Evolutionary conservation across 257 asterid genomes (phyloP), one percentile per base, ranked within the genome.

Genomic region (Fraxinus cuspidata): DNA sequence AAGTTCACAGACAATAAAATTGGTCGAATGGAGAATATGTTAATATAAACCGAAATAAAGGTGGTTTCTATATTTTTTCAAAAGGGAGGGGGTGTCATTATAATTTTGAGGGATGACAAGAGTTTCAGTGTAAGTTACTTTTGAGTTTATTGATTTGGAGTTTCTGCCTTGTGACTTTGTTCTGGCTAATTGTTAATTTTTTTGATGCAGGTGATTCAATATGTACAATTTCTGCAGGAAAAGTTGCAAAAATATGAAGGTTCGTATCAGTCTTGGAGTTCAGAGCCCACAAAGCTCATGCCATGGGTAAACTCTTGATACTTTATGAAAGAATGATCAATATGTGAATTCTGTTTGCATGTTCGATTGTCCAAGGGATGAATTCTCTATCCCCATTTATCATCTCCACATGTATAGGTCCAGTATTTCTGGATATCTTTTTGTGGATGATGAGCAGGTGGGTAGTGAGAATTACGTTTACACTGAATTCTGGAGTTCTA

Each of bases 241-340:
- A 91, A 88, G 89, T 90, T 91, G 60, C 92, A 92, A 67, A 92
- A 87, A 80, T 83, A 89, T 74, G 98, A 94, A 83, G 97, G 96
- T 35, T 82, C 98, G 4, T 89, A 85, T 80, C 98, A 91, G 79
- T 81, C 91, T 71, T 94, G 96, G 98, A 85, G 85, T 78, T 88
- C 97, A 28, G 98, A 94, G 83, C 94, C 97, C 74, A 89, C 94
- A 74, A 94, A 94, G 85, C 89, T 92, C 86, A 89, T 91, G 96
- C 98, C 98, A 79, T 94, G 98, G 98, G 98, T 94, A 90, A 80
- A 78, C 72, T 75, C 71, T 86, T 49, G 51, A 75, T 51, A 60
- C 16, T 2, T 49, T 70, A 71, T 11, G 12, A 56, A 25, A 71
- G 47, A 25, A 40, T 40, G 12, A 11, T n/a, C 74, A 40, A 38